These are phyloP conservation scores for Triangularia setosa DNA, from an alignment of 2,329 filamentous ascomycete genomes.

Conservation along the genomic window DNA sequence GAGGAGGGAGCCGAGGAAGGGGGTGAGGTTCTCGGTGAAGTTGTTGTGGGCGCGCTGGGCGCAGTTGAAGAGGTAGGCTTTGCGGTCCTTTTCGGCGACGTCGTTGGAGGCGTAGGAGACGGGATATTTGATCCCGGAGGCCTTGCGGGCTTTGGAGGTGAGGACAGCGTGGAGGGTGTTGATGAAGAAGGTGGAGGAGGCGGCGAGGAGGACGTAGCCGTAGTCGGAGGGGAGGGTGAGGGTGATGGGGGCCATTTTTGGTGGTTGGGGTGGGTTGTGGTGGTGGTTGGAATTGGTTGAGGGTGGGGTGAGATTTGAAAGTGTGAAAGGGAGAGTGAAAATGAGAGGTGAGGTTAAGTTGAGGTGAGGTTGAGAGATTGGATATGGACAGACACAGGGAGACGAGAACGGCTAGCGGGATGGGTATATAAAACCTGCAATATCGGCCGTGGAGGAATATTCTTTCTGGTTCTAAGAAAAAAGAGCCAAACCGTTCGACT, in stretches of 20 bases:
- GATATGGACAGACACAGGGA: too few species aligned
- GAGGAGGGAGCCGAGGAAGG: slow-evolving; percentile 49
- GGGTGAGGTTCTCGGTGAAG: slow-evolving; percentile 58
- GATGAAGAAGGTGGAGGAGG: slow-evolving; percentile 55
- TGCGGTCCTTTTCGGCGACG: slow-evolving; percentile 50
- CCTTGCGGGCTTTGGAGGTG: slow-evolving; percentile 47
- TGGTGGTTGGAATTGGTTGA: not conserved
- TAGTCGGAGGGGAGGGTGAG: slow-evolving; percentile 48
- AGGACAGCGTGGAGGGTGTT: slow-evolving; percentile 50
- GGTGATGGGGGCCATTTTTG: slow-evolving; percentile 38
- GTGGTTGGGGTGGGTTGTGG: not conserved
- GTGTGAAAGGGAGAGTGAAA: not conserved
- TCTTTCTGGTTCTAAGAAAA: not conserved
- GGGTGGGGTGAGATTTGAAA: not conserved
- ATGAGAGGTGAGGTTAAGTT: not conserved
- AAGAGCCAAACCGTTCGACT: not conserved
- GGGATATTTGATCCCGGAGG: slow-evolving; percentile 54
- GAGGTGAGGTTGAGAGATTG: not conserved
- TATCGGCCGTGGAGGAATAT: not conserved
- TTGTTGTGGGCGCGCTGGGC: slow-evolving; percentile 61
- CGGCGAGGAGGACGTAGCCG: slow-evolving; percentile 58
- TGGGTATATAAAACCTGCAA: not conserved
- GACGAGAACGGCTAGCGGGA: not conserved
- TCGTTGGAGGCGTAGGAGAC: slow-evolving; percentile 53
- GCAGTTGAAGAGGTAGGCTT: slow-evolving; percentile 60